phyloP scores from a whole-genome alignment of 345 rosid genomes.

The Fremontodendron californicum region DNA sequence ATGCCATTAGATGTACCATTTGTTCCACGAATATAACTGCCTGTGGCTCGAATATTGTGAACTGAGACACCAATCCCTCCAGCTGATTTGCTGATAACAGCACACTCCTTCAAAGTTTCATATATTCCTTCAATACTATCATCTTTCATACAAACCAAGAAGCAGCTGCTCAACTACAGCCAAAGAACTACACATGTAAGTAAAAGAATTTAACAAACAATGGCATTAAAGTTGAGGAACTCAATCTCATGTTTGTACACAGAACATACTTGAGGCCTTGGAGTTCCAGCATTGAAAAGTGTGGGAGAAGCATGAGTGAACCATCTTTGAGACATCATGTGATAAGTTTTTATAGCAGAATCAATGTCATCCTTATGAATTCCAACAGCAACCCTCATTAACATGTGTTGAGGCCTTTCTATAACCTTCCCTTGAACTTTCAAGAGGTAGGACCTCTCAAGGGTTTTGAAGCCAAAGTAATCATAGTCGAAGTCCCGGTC shows the following conservation, averaged over 20 bases:
- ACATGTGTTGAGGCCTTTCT: conserved; percentile 91
- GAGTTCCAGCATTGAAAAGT: conserved; percentile 89
- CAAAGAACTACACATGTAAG: neutral
- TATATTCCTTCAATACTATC: conserved; percentile 93
- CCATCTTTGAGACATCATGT: conserved; percentile 92
- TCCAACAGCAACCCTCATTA: conserved; percentile 94
- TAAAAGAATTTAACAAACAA: neutral
- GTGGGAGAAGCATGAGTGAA: conserved; percentile 97
- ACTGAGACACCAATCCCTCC: conserved; percentile 91
- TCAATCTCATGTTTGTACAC: neutral
- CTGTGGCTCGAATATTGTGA: conserved; percentile 80
- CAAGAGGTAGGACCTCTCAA: conserved; percentile 83
- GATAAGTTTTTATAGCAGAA: conserved; percentile 70
- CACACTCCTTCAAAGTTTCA: conserved; percentile 91
- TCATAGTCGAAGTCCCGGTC: conserved; percentile 92
- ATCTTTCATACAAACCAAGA: conserved; percentile 87
- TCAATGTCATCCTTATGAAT: conserved; percentile 77
- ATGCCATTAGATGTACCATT: conserved; percentile 84
- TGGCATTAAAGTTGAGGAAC: neutral
- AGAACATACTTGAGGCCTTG: conserved; percentile 67
- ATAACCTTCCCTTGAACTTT: conserved; percentile 86
- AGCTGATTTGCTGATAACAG: conserved; percentile 90
- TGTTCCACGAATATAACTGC: conserved; percentile 82
- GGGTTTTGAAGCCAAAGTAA: conserved; percentile 89
- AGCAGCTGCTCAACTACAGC: conserved; percentile 82